A percentile compares a stretch with the other conserved stretches of the same genome.
These are phyloP conservation scores for Colletotrichum karsti DNA, from an alignment of 2,329 filamentous ascomycete species.

Conservation along the genomic window DNA sequence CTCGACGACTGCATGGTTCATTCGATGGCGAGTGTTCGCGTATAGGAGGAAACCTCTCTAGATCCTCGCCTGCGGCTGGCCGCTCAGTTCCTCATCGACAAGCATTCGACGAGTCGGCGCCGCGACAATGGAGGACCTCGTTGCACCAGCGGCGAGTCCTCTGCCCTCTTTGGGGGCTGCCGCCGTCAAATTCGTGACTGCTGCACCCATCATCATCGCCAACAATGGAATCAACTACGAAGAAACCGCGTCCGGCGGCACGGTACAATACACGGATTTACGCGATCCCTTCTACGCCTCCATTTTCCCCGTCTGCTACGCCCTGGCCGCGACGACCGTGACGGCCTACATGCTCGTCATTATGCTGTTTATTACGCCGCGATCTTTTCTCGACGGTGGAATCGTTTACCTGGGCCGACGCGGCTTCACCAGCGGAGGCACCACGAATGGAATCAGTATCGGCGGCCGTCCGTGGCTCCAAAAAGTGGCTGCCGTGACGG, in stretches of 20 bases:
- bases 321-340: slow-evolving; percentile 89
- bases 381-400: slow-evolving; percentile 89
- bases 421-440: slow-evolving; percentile 87
- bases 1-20: slow-evolving; percentile 20
- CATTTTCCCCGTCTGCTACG: slow-evolving; percentile 91
- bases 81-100: slow-evolving; percentile 31
- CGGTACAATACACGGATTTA: slow-evolving; percentile 65
- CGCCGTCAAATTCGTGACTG: slow-evolving; percentile 42
- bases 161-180: slow-evolving; percentile 30
- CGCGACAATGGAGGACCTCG: slow-evolving; percentile 36
- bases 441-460: slow-evolving; percentile 81
- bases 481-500: slow-evolving; percentile 78
- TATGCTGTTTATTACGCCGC: slow-evolving; percentile 93
- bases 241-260: slow-evolving; percentile 41
- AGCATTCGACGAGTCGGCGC: slow-evolving; percentile 33
- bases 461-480: slow-evolving; percentile 95
- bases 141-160: slow-evolving; percentile 23
- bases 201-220: slow-evolving; percentile 49
- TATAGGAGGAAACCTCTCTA: slow-evolving; percentile 30
- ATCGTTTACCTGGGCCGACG: slow-evolving; percentile 82
- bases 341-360: slow-evolving; percentile 92
- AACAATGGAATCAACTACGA: slow-evolving; percentile 50
- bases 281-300: slow-evolving; percentile 93
- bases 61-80: slow-evolving; percentile 35
- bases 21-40: slow-evolving; percentile 44